Evolutionary conservation across 2,329 filamentous ascomycete species (phyloP), one percentile per base, ranked within the genome.

Genomic region (Hymenoscyphus salicellus): DNA sequence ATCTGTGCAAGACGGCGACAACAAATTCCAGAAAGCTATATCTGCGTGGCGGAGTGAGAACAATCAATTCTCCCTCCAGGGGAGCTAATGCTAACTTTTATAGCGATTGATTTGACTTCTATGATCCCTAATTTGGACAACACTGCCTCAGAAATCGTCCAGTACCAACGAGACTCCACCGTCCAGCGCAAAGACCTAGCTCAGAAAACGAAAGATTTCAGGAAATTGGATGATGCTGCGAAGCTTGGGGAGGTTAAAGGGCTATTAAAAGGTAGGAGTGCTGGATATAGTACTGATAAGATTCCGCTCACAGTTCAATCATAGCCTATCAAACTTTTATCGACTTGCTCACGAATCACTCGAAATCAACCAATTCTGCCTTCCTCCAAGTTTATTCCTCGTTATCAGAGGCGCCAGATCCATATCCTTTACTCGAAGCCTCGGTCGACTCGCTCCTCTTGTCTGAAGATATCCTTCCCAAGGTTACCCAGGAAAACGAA

Each of bases 131-230:
- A 86, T 70, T 88, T 99, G 68, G 95, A 99, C 78, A 90, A 89
- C 65, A 94, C 93, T 3, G 95, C 95, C n/a, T 94, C 93, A 11
- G 95, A 98, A 73, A 92, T 99, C 67, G 92, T 98, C 61, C 82
- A 90, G 58, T 93, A 96, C 76, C 96, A 99, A 76, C 87, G 93
- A 72, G 95, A 98, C 77, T 92, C 94, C n/a, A 90, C 97, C 4
- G 89, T 97, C 0, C 94, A 99, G 77, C 86, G 95, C 61, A 99
- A 99, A 76, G 96, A 99, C 66, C 82, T 99, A 23, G 95, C 96
- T n/a, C 93, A 97, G 75, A 98, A 97, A 83, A 99, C 95, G 0
- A 99, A 99, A 75, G 94, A 98, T 73, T 99, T 98, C 72, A 85
- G 93, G 66, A 98, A 97, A 77, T 84, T 96, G 11, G 94, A 98